Base-by-base conservation (phyloP, 208 protist genomes). In the Trypanosoma congolense region DNA sequence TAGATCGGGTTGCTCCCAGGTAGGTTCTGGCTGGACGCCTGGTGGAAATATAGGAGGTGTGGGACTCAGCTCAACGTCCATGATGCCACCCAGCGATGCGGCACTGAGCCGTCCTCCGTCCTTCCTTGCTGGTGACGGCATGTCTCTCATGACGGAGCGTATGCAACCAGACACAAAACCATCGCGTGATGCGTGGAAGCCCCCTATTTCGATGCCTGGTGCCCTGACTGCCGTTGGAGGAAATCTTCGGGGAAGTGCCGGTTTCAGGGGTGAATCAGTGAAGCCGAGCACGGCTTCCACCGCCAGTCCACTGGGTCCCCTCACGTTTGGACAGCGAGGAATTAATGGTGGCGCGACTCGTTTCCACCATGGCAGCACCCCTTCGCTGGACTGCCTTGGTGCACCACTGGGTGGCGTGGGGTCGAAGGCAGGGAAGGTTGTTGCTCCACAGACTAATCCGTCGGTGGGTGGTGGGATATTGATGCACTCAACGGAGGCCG, bases 11-110 rank as follows among this genome's bases (percentile, higher is more conserved):
- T 33, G 45, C 12, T 12, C n/a, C 16, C 19, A 41, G 9, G 56
- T 61, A n/a, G 56, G 56, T 4, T 61, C 56, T 8, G 12, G 38
- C 24, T 61, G 56, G 56, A 53, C 56, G 10, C 56, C 56, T n/a
- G 16, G 19, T 21, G 56, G 56, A 5, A 26, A 12, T 29, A 2
- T 61, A 19, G 19, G 24, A 14, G 35, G 35, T 24, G 44, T 46
- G 9, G 52, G 52, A 45, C 26, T 57, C 4, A 29, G 14, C 24
- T 6, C 42, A 24, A 47, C 18, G 29, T n/a, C 21, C 50, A 21
- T 33, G 19, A 2, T 29, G 4, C 16, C 22, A 30, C 12, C 28
- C 22, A 21, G 24, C 18, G 49, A 51, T 25, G 36, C 22, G 10
- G 24, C 1, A 4, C 16, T 25, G 3, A 18, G 25, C 35, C 22